Evolutionary conservation across 1,284 basidiomycete species (phyloP).

Genomic region (Pseudozyma tsukubaensis): DNA sequence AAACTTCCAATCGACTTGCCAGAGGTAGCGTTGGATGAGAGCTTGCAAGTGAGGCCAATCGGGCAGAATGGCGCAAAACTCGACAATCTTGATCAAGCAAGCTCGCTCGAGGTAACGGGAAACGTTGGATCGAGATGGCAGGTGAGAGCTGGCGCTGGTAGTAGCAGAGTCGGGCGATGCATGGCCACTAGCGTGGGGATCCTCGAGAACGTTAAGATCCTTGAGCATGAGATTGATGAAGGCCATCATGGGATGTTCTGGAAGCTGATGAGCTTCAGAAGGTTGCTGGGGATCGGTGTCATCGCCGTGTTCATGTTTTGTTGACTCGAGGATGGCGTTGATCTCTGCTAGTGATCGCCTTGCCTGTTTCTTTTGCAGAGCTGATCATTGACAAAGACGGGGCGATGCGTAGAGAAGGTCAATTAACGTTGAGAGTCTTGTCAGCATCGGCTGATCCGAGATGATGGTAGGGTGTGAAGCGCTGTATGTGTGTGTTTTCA

Average conservation of each 20-base stretch:
- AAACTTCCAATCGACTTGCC: constrained; percentile 53
- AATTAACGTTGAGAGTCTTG: no score
- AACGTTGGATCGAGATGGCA: background rate
- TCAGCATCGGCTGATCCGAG: background rate
- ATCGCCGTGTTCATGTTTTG: constrained; percentile 9
- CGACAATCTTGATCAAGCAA: constrained; percentile 23
- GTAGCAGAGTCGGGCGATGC: constrained; percentile 23
- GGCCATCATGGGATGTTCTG: constrained; percentile 44
- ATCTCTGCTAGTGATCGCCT: constrained; percentile 48
- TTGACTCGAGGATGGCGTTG: constrained; percentile 32
- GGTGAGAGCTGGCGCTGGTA: constrained; percentile 5
- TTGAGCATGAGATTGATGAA: constrained; percentile 55
- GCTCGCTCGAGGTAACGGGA: constrained; percentile 23
- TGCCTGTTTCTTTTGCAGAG: constrained; percentile 48
- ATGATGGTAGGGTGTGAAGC: background rate
- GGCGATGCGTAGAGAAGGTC: background rate
- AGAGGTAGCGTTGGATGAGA: constrained; percentile 34
- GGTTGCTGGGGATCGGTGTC: constrained; percentile 34
- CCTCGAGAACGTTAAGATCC: constrained; percentile 32
- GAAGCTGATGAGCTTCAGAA: background rate
- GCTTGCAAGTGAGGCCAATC: constrained; percentile 28
- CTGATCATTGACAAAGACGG: constrained; percentile 1
- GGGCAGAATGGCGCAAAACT: constrained; percentile 35
- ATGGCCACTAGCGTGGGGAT: constrained; percentile 10
- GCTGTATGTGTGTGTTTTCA: background rate